Conservation (phyloP, 768 basidiomycete species). For the Pleurotus platypus region DNA sequence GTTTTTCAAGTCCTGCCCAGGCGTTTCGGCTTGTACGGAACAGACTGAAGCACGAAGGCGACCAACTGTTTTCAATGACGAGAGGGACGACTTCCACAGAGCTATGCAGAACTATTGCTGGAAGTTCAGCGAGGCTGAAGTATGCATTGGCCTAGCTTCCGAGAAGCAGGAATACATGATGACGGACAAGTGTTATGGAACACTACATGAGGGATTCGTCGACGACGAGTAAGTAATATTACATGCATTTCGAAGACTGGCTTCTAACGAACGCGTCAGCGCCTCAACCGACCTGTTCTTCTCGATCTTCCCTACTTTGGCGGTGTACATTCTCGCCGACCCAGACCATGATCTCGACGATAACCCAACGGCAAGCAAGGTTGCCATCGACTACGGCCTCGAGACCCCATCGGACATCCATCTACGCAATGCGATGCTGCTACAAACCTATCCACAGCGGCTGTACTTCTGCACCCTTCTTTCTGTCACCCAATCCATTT, state of each 20-base stretch:
- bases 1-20: conserved; percentile 8
- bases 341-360: conserved; percentile 15
- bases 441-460: conserved; percentile 46
- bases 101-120: conserved; percentile 44
- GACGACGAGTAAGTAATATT: conserved; percentile 39
- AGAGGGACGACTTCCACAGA: background rate
- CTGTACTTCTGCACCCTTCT: conserved; percentile 53
- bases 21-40: background rate
- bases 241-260: too few relatives aligned
- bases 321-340: conserved; percentile 48
- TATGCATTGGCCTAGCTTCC: conserved; percentile 50
- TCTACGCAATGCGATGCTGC: conserved; percentile 54
- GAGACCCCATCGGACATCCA: conserved; percentile 57
- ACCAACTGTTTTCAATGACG: background rate
- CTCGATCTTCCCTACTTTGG: conserved; percentile 49
- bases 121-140: conserved; percentile 43
- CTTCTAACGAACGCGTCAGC: conserved; percentile 14
- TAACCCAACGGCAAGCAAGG: conserved; percentile 15
- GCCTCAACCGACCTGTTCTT: conserved; percentile 50
- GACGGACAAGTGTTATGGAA: conserved; percentile 50
- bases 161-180: conserved; percentile 57
- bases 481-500: conserved; percentile 47
- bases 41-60: background rate
- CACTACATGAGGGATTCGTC: conserved; percentile 45
- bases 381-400: conserved; percentile 43